These are phyloP conservation scores for Teunomyces barrocoloradensis DNA, from an alignment of 805 yeast genomes.

Conservation along the genomic window DNA sequence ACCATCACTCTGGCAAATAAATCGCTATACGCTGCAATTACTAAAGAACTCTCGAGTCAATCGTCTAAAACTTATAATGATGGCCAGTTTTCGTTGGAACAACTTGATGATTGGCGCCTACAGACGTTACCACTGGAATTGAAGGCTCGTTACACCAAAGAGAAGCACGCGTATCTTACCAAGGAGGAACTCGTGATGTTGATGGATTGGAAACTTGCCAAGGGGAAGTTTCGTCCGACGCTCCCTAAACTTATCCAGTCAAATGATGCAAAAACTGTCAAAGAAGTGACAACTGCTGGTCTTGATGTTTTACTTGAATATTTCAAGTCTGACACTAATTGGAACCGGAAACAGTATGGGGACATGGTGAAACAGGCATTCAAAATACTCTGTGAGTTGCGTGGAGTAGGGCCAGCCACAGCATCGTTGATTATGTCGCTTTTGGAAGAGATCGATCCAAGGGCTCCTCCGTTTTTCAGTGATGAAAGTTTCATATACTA, in stretches of 20 bases:
- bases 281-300: slow-evolving; percentile 28
- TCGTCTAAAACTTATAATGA: slow-evolving; percentile 22
- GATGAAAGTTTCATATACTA: slow-evolving; percentile 45
- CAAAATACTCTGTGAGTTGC: slow-evolving; percentile 31
- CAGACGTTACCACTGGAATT: slow-evolving; percentile 27
- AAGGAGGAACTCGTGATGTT: slow-evolving; percentile 38
- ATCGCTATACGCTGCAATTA: slow-evolving; percentile 25
- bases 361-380: slow-evolving; percentile 21
- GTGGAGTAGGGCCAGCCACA: slow-evolving; percentile 53
- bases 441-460: slow-evolving; percentile 13
- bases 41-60: slow-evolving; percentile 26
- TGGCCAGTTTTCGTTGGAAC: slow-evolving; percentile 24
- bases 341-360: slow-evolving; percentile 14
- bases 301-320: slow-evolving; percentile 10
- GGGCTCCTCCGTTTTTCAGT: slow-evolving; percentile 46
- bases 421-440: slow-evolving; percentile 44
- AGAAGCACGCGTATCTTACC: slow-evolving; percentile 26
- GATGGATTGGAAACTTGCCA: slow-evolving; percentile 50
- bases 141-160: slow-evolving; percentile 18
- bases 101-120: slow-evolving; percentile 40
- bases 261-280: slow-evolving; percentile 31
- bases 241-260: slow-evolving; percentile 40
- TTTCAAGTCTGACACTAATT: slow-evolving; percentile 6
- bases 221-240: slow-evolving; percentile 43
- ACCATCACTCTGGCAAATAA: slow-evolving; percentile 13